Percentiles rank a stretch among this genome's conserved stretches.
Conservation (phyloP, 768 basidiomycete genomes). For the Boletus sp. region DNA sequence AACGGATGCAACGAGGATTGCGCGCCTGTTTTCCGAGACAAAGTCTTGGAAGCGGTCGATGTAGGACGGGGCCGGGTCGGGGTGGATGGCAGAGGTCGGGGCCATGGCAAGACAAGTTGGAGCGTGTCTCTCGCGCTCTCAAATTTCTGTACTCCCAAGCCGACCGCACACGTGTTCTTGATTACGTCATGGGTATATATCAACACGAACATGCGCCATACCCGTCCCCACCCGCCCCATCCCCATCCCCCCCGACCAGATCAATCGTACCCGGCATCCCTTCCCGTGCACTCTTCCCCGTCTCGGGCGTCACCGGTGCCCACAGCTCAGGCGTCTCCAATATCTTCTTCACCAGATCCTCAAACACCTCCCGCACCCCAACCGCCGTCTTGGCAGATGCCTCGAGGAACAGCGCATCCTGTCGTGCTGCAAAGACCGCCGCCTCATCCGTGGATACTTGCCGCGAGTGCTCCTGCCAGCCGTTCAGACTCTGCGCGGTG, state of each 20-base stretch:
- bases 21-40: slow-evolving; percentile 74
- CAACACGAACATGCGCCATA: slow-evolving; percentile 35
- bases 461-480: slow-evolving; percentile 76
- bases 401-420: slow-evolving; percentile 86
- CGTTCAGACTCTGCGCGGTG: neutral
- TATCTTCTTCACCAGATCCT: slow-evolving; percentile 77
- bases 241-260: slow-evolving; percentile 16
- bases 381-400: slow-evolving; percentile 89
- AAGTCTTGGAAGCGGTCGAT: slow-evolving; percentile 66
- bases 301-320: slow-evolving; percentile 39
- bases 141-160: slow-evolving; percentile 4
- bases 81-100: slow-evolving; percentile 9
- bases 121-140: neutral
- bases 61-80: slow-evolving; percentile 28
- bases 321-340: slow-evolving; percentile 81
- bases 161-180: slow-evolving; percentile 10
- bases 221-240: slow-evolving; percentile 14
- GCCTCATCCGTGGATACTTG: slow-evolving; percentile 82
- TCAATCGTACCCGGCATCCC: slow-evolving; percentile 46
- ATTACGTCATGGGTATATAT: slow-evolving; percentile 23
- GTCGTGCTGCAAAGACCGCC: slow-evolving; percentile 72
- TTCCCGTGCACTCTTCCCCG: slow-evolving; percentile 5
- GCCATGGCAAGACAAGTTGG: slow-evolving; percentile 15
- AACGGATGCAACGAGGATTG: slow-evolving; percentile 67
- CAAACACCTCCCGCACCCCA: slow-evolving; percentile 74